These are phyloP conservation scores for Podila epicladia DNA, from an alignment of 192 early-diverging fungal species.

Conservation along the genomic window DNA sequence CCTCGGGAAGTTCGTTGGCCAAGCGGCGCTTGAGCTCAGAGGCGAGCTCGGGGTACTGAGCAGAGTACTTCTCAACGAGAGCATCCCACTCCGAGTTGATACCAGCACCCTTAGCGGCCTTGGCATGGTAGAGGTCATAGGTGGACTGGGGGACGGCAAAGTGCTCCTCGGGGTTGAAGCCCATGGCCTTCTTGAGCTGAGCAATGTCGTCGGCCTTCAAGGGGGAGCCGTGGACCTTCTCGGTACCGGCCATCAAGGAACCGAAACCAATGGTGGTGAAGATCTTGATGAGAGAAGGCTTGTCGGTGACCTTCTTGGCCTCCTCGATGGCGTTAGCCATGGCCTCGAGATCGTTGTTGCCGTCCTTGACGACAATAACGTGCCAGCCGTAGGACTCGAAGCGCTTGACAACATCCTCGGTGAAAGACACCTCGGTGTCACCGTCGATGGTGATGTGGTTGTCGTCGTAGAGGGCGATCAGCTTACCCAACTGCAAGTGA, in stretches of 20 bases:
- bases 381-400: slow-evolving; percentile 98
- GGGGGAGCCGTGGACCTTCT: slow-evolving; percentile 93
- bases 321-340: slow-evolving; percentile 81
- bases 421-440: slow-evolving; percentile 87
- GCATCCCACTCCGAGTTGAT: slow-evolving; percentile 81
- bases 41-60: slow-evolving; percentile 76
- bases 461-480: slow-evolving; percentile 97
- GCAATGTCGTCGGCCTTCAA: slow-evolving; percentile 84
- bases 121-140: slow-evolving; percentile 57
- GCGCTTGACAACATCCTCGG: slow-evolving; percentile 90
- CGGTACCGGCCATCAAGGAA: slow-evolving; percentile 86
- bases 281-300: slow-evolving; percentile 91
- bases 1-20: slow-evolving; percentile 76
- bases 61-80: slow-evolving; percentile 76
- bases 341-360: slow-evolving; percentile 81
- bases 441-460: slow-evolving; percentile 98
- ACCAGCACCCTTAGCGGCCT: slow-evolving; percentile 65
- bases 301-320: slow-evolving; percentile 88
- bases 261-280: slow-evolving; percentile 96
- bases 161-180: slow-evolving; percentile 79
- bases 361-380: slow-evolving; percentile 79
- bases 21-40: slow-evolving; percentile 83
- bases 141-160: slow-evolving; percentile 82
- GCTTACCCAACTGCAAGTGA: slow-evolving; percentile 92
- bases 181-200: slow-evolving; percentile 83